phyloP scores from a whole-genome alignment of 2,329 filamentous ascomycete genomes.

The Colletotrichum plurivorum region DNA sequence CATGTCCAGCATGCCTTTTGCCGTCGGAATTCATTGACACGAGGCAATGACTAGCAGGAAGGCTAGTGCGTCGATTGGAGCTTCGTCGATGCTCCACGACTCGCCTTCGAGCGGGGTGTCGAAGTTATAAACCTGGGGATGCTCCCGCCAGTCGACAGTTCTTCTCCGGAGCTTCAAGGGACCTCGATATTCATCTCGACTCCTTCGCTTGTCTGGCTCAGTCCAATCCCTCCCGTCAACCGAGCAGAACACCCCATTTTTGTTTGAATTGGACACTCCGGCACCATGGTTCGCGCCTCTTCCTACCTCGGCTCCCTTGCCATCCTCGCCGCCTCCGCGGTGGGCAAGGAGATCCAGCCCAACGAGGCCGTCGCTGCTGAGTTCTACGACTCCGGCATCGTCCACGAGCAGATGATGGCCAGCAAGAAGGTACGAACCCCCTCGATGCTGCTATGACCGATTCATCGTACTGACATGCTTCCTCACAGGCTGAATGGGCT shows the following conservation, averaged over 20 bases:
- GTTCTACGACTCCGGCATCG: conserved; percentile 39
- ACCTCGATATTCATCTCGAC: conserved; percentile 7
- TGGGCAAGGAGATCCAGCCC: conserved; percentile 40
- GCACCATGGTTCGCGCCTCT: conserved; percentile 39
- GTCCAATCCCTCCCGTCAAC: conserved; percentile 13
- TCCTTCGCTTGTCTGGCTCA: neutral
- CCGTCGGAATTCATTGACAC: conserved; percentile 19
- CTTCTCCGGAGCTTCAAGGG: neutral
- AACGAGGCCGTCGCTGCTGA: conserved; percentile 39
- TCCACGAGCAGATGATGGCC: conserved; percentile 40
- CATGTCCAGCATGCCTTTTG: conserved; percentile 13
- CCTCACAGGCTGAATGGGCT: conserved; percentile 25
- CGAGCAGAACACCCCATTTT: neutral
- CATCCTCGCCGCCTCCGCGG: conserved; percentile 40
- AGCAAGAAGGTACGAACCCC: conserved; percentile 36
- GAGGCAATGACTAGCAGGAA: conserved; percentile 23
- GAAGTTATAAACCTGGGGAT: conserved; percentile 16
- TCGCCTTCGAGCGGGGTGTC: too few relatives aligned
- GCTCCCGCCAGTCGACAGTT: neutral
- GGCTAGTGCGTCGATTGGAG: neutral
- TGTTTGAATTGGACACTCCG: conserved; percentile 26
- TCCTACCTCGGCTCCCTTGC: conserved; percentile 39
- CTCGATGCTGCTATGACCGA: neutral
- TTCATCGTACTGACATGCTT: neutral
- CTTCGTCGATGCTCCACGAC: neutral